A percentile compares a stretch with the other conserved stretches of the same genome.
phyloP scores from a whole-genome alignment of 2,329 filamentous ascomycete species.

The Aspergillus jensenii region DNA sequence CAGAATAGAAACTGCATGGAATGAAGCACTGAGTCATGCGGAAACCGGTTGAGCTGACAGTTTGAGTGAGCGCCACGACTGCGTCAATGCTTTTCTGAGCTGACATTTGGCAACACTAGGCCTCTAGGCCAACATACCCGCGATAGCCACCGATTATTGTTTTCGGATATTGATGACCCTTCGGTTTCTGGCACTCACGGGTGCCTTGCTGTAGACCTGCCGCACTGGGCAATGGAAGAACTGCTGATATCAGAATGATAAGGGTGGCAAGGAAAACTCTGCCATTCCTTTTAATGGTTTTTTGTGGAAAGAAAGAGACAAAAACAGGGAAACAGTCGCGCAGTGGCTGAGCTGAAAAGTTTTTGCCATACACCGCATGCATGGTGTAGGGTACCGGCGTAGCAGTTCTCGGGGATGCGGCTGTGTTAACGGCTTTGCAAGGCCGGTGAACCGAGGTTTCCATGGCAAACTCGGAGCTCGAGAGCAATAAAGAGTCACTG shows the following conservation, averaged over 20 bases:
- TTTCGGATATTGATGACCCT: background rate
- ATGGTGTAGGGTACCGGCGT: background rate
- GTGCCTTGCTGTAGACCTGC: background rate
- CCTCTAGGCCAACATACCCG: background rate
- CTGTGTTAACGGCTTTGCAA: slow-evolving; percentile 15
- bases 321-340: background rate
- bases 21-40: background rate
- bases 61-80: background rate
- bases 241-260: background rate
- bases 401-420: background rate
- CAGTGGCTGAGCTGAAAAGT: background rate
- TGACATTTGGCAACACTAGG: background rate
- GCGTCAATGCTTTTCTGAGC: background rate
- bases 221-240: background rate
- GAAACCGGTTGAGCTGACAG: background rate
- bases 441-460: slow-evolving; percentile 29
- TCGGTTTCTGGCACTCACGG: background rate
- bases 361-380: background rate
- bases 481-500: background rate
- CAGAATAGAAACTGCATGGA: background rate
- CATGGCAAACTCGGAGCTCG: background rate
- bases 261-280: background rate
- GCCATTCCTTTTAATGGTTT: background rate
- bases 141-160: background rate
- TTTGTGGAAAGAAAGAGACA: background rate